Conservation (phyloP, 2,329 filamentous ascomycete genomes). For the Neopestalotiopsis clavispora region DNA sequence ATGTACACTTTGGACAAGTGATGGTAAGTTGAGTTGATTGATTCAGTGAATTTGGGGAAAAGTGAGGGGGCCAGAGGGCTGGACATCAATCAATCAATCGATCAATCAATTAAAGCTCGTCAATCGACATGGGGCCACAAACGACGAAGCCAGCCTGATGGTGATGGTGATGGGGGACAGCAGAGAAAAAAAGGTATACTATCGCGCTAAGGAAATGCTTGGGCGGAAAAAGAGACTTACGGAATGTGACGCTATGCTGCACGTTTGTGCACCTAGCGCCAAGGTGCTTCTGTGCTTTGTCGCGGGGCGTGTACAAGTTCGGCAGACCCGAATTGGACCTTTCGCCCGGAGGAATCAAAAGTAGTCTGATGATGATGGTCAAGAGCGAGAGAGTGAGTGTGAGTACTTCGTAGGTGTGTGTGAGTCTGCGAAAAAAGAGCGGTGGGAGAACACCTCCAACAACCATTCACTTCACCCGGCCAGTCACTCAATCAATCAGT, state of each 20-base stretch:
- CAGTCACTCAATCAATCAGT: no score
- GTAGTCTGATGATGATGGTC: not conserved
- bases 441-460: constrained; percentile 2
- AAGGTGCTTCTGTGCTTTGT: not conserved
- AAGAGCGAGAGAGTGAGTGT: no score
- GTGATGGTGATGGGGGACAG: not conserved
- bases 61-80: not conserved
- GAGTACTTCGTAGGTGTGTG: no score
- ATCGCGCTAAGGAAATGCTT: constrained; percentile 6
- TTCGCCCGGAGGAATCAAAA: constrained; percentile 3
- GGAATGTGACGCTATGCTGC: not conserved
- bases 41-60: no score
- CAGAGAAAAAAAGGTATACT: not conserved
- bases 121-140: not conserved
- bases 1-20: not conserved
- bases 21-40: not conserved
- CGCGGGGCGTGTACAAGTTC: not conserved
- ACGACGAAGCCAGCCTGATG: not conserved
- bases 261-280: not conserved
- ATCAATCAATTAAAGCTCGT: not conserved
- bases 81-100: not conserved
- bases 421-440: constrained; percentile 1
- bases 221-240: not conserved
- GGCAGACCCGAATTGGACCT: constrained; percentile 9
- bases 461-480: not conserved